phyloP scores from a whole-genome alignment of 1,139 yeast species.

The Nakaseomyces bracarensis region DNA sequence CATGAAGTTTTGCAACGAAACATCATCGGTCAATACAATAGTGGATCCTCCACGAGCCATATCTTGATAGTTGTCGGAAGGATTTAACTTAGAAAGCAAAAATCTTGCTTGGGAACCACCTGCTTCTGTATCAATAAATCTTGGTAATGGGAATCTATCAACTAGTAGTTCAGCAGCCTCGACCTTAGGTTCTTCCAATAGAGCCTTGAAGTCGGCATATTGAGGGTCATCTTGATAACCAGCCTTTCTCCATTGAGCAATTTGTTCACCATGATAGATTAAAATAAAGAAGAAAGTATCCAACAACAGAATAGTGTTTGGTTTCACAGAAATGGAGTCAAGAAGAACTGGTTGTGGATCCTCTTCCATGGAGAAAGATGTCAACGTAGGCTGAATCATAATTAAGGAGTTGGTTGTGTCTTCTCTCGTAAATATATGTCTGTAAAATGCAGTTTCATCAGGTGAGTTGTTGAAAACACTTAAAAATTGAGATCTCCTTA shows the following conservation, averaged over 20 bases:
- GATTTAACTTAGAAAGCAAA: constrained; percentile 87
- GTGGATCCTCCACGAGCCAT: constrained; percentile 52
- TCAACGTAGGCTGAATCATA: constrained; percentile 94
- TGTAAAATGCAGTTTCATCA: constrained; percentile 95
- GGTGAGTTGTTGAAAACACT: constrained; percentile 98
- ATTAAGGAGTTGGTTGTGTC: constrained; percentile 86
- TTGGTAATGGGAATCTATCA: constrained; percentile 93
- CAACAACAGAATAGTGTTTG: constrained; percentile 76
- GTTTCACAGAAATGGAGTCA: constrained; percentile 87
- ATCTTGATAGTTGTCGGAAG: constrained; percentile 76
- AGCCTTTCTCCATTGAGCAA: constrained; percentile 94
- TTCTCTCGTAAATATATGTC: constrained; percentile 85
- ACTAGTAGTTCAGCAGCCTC: constrained; percentile 88
- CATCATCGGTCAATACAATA: constrained; percentile 92
- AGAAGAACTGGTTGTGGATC: constrained; percentile 88
- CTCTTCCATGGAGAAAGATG: constrained; percentile 75
- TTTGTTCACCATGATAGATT: constrained; percentile 89
- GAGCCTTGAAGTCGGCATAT: constrained; percentile 76
- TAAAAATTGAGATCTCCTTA: constrained; percentile 92
- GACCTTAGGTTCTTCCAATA: constrained; percentile 80
- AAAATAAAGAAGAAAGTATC: constrained; percentile 96
- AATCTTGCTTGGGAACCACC: constrained; percentile 98
- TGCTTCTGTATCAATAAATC: constrained; percentile 93
- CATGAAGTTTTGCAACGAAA: constrained; percentile 85
- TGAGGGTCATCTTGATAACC: constrained; percentile 90